Evolutionary conservation across 179 eudicot species (phyloP), one percentile per base, ranked within the genome.

Genomic region (Gypsophila paniculata): DNA sequence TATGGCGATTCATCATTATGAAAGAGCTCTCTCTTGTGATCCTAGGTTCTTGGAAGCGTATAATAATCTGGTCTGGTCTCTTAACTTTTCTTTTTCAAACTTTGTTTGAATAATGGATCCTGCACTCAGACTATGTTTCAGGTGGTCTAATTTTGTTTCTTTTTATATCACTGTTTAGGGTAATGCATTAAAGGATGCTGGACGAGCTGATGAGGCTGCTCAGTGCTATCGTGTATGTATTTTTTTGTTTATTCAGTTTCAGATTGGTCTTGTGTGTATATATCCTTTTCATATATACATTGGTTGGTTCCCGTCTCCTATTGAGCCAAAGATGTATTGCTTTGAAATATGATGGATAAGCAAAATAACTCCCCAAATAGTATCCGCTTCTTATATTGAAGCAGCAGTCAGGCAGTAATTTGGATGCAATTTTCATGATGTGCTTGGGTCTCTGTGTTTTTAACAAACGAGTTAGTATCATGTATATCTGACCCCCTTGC

Each of bases 11-110:
- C 75, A 78, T 59, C 83, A 95, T 72, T 95, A 92, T 71, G 91
- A 86, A 79, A 84, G 87, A 81, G 98, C 99, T 39, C 88, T 95
- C 71, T 65, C 91, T 73, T 84, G 81, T 80, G 99, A 95, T 83
- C 73, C 89, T 78, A 89, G 87, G 70, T 95, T 85, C 78, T 72
- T 95, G 84, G 99, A 95, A 81, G 99, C 98, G 57, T 95, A 92
- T 77, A 95, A 90, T 79, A 92, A 90, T 79, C 76, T 95, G 97
- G 99, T 95, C 58, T 39, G 84, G 62, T 36, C 58, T 74, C 32
- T 39, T 18, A 42, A 18, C 17, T 42, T 42, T 65, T 57, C 18
- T 42, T 21, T 60, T 12, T 12, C 52, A 12, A 17, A 15, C 21
- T 6, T 34, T 21, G n/a, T 38, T 68, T 69, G 10, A 21, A 26